Base-by-base conservation (phyloP, 2,329 filamentous ascomycete genomes). In the Graphilbum sp. region DNA sequence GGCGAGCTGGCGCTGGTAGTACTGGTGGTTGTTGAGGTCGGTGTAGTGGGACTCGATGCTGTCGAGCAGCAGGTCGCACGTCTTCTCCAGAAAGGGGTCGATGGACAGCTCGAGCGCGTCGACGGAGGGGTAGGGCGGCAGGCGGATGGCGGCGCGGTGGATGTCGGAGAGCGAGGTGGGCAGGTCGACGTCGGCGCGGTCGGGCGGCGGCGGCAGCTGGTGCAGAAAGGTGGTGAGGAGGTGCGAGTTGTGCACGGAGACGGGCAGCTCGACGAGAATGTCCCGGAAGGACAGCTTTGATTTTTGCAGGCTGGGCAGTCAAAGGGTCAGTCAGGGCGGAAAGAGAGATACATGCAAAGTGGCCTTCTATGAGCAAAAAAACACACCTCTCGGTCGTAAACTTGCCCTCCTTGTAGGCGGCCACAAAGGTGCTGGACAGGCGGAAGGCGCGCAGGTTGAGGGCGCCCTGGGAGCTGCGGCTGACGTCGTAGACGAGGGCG, bases 41-140 rank as follows among this genome's bases (percentile, higher is more conserved):
- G 87, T 94, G 66, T 96, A 90, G 68, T 98, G 90, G 40, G 81
- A 80, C 68, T 98, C 90, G 58, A 98, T 94, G 67, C 81, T 86
- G 55, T 98, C 90, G 45, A 96, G 76, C 41, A 98, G 75, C 49
- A 95, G 75, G 56, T 98, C 88, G 64, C 86, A 94, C 37, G 88
- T 94, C 74, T 95, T 94, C 71, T 96, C 88, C 35, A 98, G 76
- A 70, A 92, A 94, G 24, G 90, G 90, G 58, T 98, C 90, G 60
- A 96, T 92, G 47, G 81, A 84, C 45, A 98, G 76, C 51, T 94
- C 85, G 41, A 98, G 76, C 46, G 75, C 76, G 53, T 95, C 87
- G 57, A 86, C 78, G 54, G 92, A 94, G 38, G 88, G 88, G 54
- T 82, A 78, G 36, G 95, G 72, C 33, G 84, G 80, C 38, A 67